Percentiles rank a stretch among this genome's conserved stretches.
Evolutionary conservation across 495 filamentous ascomycete species (phyloP).

Genomic region (Penicillium parvum): DNA sequence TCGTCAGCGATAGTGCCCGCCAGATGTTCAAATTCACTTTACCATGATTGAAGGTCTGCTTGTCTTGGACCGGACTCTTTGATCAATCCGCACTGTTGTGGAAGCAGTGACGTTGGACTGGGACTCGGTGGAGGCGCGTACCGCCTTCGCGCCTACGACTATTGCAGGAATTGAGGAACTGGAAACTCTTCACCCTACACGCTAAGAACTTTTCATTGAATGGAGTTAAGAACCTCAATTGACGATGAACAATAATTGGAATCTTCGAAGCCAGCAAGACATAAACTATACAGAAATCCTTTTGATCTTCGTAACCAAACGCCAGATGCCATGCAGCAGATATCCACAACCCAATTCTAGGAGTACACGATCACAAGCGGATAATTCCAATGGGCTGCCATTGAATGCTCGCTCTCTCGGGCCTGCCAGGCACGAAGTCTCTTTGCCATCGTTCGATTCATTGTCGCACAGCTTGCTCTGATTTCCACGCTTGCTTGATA

Average conservation of each 20-base stretch:
- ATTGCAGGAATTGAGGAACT: not conserved
- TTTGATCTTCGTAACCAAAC: constrained; percentile 34
- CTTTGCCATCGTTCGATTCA: not conserved
- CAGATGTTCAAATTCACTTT: not conserved
- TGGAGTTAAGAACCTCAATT: not conserved
- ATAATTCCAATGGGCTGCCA: not conserved
- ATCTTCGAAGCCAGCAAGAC: not conserved
- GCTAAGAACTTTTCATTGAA: not conserved
- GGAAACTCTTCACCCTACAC: not conserved
- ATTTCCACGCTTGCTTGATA: constrained; percentile 28
- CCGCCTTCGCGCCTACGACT: constrained; percentile 4
- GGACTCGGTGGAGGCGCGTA: not conserved
- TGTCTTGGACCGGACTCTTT: constrained; percentile 2
- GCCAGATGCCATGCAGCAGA: constrained; percentile 42
- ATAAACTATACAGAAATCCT: constrained; percentile 1
- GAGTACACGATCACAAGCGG: constrained; percentile 26
- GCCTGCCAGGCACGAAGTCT: not conserved
- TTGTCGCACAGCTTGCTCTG: constrained; percentile 19
- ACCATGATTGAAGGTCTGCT: not conserved
- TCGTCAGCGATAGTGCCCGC: not conserved
- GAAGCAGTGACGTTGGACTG: constrained; percentile 14
- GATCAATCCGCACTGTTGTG: not conserved
- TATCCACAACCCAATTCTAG: constrained; percentile 32
- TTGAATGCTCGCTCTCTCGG: not conserved
- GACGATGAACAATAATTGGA: not conserved